Evolutionary conservation across 106 monocot species (phyloP).

Genomic region (Acorus gramineus): DNA sequence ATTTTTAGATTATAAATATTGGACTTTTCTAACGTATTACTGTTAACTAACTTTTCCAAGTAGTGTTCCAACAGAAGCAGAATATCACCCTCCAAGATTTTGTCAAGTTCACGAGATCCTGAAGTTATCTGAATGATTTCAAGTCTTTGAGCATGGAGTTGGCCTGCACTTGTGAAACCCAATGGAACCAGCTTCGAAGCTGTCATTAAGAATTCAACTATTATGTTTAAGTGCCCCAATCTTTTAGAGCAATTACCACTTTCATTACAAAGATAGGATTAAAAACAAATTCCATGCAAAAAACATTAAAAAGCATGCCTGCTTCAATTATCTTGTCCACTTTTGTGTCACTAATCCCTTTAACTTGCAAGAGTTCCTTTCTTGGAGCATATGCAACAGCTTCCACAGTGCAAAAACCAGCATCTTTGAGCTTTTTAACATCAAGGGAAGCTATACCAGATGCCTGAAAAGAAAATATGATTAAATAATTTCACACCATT

Average conservation of each 20-base stretch:
- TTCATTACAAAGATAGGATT: too few relatives aligned
- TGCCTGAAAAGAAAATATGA: constrained; percentile 18
- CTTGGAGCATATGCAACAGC: constrained; percentile 85
- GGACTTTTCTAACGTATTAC: too few relatives aligned
- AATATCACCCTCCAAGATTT: constrained; percentile 83
- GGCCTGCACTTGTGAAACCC: constrained; percentile 98
- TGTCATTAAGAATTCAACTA: constrained; percentile 17
- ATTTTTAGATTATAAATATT: not conserved
- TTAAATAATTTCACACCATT: too few relatives aligned
- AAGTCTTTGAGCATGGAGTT: constrained; percentile 91
- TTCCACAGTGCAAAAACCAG: constrained; percentile 95
- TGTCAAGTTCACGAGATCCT: constrained; percentile 94
- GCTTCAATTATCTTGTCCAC: constrained; percentile 99
- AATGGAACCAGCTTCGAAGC: constrained; percentile 90
- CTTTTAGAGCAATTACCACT: too few relatives aligned
- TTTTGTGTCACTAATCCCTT: constrained; percentile 98
- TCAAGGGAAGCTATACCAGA: constrained; percentile 94
- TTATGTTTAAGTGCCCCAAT: too few relatives aligned
- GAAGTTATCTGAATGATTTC: constrained; percentile 96
- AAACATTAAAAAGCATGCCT: constrained; percentile 29
- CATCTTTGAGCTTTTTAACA: constrained; percentile 94
- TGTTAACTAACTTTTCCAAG: too few relatives aligned
- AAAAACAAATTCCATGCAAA: too few relatives aligned
- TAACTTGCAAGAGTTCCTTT: constrained; percentile 94
- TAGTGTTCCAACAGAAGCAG: too few relatives aligned